These are phyloP conservation scores for Berkeleyomyces rouxiae DNA, from an alignment of 2,329 filamentous ascomycete species.

Conservation along the genomic window DNA sequence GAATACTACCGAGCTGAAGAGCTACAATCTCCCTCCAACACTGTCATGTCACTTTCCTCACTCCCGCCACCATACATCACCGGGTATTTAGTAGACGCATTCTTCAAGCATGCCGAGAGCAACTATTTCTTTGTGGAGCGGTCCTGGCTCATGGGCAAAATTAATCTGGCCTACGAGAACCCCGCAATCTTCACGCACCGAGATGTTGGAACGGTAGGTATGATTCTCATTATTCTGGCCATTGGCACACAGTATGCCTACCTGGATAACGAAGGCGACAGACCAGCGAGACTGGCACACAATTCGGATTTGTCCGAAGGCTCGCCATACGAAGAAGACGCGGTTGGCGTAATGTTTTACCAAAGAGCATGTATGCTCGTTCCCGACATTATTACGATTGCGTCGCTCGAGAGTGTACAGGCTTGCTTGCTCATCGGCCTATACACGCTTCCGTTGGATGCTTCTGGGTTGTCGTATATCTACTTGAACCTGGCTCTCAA, in stretches of 20 bases:
- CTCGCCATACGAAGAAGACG: constrained; percentile 29
- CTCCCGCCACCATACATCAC: constrained; percentile 31
- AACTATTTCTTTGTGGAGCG: constrained; percentile 33
- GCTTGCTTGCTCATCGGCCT: constrained; percentile 39
- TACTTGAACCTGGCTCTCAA: constrained; percentile 40
- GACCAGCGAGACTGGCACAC: constrained; percentile 15
- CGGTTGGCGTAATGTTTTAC: constrained; percentile 39
- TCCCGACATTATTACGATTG: constrained; percentile 38
- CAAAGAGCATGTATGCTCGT: constrained; percentile 37
- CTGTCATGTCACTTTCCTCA: constrained; percentile 24
- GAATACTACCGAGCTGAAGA: constrained; percentile 31
- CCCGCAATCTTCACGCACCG: constrained; percentile 23
- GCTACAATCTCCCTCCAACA: constrained; percentile 25
- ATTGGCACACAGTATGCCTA: constrained; percentile 36
- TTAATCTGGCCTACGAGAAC: constrained; percentile 27
- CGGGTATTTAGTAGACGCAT: constrained; percentile 29
- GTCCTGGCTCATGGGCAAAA: constrained; percentile 25
- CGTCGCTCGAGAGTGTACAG: constrained; percentile 40
- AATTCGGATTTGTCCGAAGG: constrained; percentile 16
- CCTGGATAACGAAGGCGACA: constrained; percentile 20
- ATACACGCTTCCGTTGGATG: constrained; percentile 38
- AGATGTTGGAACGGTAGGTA: constrained; percentile 27
- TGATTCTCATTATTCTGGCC: constrained; percentile 31
- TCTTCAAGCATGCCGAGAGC: constrained; percentile 31
- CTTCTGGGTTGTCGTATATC: constrained; percentile 38